Evolutionary conservation across 2,329 filamentous ascomycete species (phyloP).

Genomic region (Delphinella strobiligena): DNA sequence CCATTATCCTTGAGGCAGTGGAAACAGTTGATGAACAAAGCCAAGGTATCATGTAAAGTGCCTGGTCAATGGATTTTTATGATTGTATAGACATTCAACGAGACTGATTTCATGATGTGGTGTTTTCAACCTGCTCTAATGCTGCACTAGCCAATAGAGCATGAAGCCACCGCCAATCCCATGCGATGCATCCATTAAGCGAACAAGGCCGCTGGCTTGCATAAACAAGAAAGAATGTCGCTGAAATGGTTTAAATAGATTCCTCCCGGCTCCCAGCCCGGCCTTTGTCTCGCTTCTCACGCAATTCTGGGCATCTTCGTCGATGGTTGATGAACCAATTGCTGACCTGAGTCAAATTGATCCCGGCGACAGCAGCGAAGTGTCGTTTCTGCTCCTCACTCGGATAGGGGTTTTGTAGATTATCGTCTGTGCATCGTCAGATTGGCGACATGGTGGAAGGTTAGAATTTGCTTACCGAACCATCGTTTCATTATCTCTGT

Average conservation of each 20-base stretch:
- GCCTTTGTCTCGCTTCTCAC: conserved; percentile 22
- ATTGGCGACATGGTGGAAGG: background rate
- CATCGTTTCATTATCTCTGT: conserved; percentile 29
- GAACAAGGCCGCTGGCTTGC: no score
- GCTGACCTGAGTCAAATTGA: conserved; percentile 28
- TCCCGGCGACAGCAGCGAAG: conserved; percentile 16
- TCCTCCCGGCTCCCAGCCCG: conserved; percentile 6
- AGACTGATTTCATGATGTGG: no score
- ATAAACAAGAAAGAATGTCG: background rate
- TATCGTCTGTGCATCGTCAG: conserved; percentile 15
- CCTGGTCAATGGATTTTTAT: no score
- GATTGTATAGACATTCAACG: no score
- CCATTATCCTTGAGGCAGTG: no score
- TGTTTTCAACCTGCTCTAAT: no score
- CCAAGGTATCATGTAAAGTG: no score
- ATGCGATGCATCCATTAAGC: no score
- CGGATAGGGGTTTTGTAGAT: conserved; percentile 26
- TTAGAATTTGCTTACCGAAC: conserved; percentile 13
- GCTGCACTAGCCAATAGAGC: no score
- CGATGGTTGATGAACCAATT: conserved; percentile 29
- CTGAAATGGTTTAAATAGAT: background rate
- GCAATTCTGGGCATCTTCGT: conserved; percentile 24
- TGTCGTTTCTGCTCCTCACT: conserved; percentile 24
- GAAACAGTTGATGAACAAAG: no score
- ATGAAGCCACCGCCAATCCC: no score